A percentile compares a stretch with the other conserved stretches of the same genome.
These are phyloP conservation scores for Aspergillus terreus DNA, from an alignment of 2,329 filamentous ascomycete genomes.

Conservation along the genomic window DNA sequence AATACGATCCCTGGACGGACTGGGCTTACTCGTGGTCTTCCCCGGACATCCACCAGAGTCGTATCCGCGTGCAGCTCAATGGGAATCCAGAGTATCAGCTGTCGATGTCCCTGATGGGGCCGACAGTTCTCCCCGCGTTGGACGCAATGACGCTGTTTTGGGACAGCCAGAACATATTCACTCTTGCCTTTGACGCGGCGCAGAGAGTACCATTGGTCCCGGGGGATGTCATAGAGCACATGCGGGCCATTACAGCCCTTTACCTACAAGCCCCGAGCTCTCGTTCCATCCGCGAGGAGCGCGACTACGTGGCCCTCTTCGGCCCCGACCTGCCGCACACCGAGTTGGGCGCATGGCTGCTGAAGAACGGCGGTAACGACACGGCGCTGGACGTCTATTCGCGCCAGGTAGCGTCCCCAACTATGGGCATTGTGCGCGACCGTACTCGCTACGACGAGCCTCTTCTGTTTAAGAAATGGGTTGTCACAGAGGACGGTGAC, in stretches of 20 bases:
- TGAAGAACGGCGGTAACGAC: constrained; percentile 17
- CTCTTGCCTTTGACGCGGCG: constrained; percentile 16
- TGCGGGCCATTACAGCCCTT: constrained; percentile 30
- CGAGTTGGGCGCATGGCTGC: constrained; percentile 20
- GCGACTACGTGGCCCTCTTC: constrained; percentile 28
- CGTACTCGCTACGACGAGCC: constrained; percentile 20
- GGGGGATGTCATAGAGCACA: constrained; percentile 19
- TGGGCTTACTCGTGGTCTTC: constrained; percentile 25
- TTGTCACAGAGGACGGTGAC: constrained; percentile 5
- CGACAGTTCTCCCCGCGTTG: constrained; percentile 13
- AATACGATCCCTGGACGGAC: constrained; percentile 30
- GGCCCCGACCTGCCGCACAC: constrained; percentile 16
- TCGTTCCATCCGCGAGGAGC: background rate
- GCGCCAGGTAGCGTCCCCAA: background rate
- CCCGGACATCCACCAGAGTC: constrained; percentile 19
- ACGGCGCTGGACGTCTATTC: constrained; percentile 19
- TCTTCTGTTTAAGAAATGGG: constrained; percentile 24
- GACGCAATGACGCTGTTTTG: constrained; percentile 25
- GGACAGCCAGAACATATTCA: constrained; percentile 21
- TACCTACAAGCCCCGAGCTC: constrained; percentile 24
- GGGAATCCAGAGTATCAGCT: constrained; percentile 12
- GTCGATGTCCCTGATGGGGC: constrained; percentile 19
- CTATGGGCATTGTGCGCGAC: constrained; percentile 27
- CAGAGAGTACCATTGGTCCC: constrained; percentile 8
- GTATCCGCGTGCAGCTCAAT: constrained; percentile 17